A percentile compares a stretch with the other conserved stretches of the same genome.
These are phyloP conservation scores for Sclerotinia minor DNA, from an alignment of 2,329 filamentous ascomycete species.

Conservation along the genomic window DNA sequence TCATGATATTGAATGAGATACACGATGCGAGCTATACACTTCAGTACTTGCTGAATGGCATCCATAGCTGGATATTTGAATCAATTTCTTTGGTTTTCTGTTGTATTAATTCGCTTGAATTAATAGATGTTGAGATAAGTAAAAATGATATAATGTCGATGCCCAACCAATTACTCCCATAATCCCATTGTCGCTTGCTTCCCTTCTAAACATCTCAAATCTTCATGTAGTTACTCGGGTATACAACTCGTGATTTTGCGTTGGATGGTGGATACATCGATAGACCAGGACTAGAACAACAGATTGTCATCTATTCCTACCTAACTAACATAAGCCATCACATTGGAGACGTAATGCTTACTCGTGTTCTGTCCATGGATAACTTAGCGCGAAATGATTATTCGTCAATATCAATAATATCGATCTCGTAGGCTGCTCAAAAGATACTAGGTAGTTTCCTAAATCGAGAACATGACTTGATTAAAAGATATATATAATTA, in stretches of 20 bases:
- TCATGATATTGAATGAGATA: too few relatives aligned
- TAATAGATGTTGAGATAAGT: background rate
- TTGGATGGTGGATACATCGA: background rate
- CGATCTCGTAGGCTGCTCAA: background rate
- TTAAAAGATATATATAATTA: too few relatives aligned
- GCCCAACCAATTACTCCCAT: too few relatives aligned
- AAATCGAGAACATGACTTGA: too few relatives aligned
- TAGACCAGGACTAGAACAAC: background rate
- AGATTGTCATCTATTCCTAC: background rate
- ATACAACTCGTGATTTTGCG: background rate
- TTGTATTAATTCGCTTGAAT: accelerated
- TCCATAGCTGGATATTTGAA: background rate
- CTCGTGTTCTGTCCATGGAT: background rate
- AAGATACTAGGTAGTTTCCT: background rate
- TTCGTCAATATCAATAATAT: background rate
- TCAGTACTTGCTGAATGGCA: background rate
- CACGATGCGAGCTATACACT: background rate
- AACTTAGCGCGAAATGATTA: background rate
- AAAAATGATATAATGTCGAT: background rate
- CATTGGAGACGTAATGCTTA: background rate
- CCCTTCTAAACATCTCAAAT: background rate
- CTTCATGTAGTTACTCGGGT: background rate
- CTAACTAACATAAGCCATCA: background rate
- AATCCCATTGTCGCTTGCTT: background rate
- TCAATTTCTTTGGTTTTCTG: accelerated